Base-by-base conservation (phyloP, 75 land plant genomes). In the Sequoia sempervirens region DNA sequence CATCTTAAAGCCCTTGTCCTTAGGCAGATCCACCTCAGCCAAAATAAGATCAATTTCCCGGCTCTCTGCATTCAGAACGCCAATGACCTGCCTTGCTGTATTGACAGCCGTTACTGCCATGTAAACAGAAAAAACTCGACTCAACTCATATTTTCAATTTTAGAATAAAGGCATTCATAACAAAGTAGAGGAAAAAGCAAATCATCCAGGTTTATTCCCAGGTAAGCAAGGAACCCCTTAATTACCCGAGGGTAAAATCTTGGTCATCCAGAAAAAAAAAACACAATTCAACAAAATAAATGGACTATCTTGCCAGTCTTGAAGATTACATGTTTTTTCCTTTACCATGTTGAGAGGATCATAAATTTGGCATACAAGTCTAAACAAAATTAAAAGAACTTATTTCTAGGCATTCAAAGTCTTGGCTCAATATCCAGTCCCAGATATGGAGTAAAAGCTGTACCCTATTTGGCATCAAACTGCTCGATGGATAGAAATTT, bases 11-110 rank as follows among this genome's bases (percentile, higher is more conserved):
- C 98, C 96, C 82, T 92, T 94, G 54, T 89, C 82, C 80, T 86
- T 81, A 53, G 98, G 98, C 38, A 96, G 91, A 74, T 96, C 96
- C 78, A 96, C 92, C 80, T 96, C 98, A 73, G 94, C 78, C 30
- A 96, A 89, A 26, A 96, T 91, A 34, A 96, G 87, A 85, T 96
- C 98, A 66, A 94, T 93, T 23, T 91, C 92, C 43, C 87, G 82
- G 46, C 89, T 90, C 73, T 89, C 88, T 3, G 92, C 85, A 83
- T 90, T 91, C 26, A 95, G 87, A 52, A 90, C 92, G 81, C 93
- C 91, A 56, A 95, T 89, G n/a, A 95, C 96, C 81, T 92, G 92
- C 50, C 97, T 91, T 37, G 96, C 90, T 17, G 92, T 92, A 85
- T 68, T 91, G 78, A 94, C 97, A 1, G 90, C 83, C 61, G 90